Percentiles rank a stretch among this genome's conserved stretches.
Conservation (phyloP, 2,329 filamentous ascomycete genomes). For the Nigrospora sphaerica region DNA sequence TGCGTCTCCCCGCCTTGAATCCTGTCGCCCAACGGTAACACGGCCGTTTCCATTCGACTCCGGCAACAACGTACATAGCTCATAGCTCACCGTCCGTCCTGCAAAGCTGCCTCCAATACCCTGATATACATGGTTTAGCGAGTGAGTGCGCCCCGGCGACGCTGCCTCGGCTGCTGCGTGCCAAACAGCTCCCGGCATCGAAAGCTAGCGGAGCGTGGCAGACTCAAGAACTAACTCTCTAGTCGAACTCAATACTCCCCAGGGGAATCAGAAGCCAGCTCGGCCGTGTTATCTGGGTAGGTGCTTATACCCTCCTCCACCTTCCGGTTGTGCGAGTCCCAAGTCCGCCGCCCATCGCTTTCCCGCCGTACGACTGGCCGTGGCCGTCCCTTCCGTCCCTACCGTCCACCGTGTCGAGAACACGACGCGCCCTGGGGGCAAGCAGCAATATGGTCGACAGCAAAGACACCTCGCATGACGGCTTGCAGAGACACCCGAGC, state of each 20-base stretch:
- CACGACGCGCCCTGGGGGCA: neutral
- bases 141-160: neutral
- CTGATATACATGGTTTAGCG: too few relatives aligned
- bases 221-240: neutral
- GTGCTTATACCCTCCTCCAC: neutral
- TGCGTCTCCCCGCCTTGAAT: too few relatives aligned
- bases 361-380: neutral
- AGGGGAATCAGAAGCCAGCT: neutral
- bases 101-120: too few relatives aligned
- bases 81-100: too few relatives aligned
- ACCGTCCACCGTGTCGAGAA: too few relatives aligned
- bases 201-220: slow-evolving; percentile 1
- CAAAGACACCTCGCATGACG: neutral
- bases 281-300: neutral
- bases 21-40: too few relatives aligned
- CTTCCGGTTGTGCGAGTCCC: neutral
- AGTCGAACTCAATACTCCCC: neutral
- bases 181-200: too few relatives aligned
- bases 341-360: neutral
- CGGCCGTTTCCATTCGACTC: too few relatives aligned
- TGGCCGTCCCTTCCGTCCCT: neutral
- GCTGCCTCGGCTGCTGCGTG: neutral
- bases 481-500: neutral
- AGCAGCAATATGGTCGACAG: neutral
- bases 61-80: too few relatives aligned